Percentiles rank a stretch among this genome's conserved stretches.
Conservation (phyloP, 352 stramenopile genomes). For the Phytophthora brassicae region DNA sequence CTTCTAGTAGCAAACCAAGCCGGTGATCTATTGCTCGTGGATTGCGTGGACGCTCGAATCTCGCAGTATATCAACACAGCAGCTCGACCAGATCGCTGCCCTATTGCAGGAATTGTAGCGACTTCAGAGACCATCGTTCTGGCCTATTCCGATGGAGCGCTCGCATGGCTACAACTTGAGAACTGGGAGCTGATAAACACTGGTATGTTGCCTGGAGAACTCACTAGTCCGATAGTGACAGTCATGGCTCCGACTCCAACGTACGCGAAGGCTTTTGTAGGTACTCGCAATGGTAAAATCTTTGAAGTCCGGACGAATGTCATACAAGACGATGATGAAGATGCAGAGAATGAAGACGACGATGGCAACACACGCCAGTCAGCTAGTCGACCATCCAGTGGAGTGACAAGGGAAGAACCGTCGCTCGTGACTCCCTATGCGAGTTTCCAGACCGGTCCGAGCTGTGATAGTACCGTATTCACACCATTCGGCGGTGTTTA, state of each 20-base stretch:
- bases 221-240: conserved; percentile 22
- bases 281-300: conserved; percentile 53
- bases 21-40: conserved; percentile 59
- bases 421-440: conserved; percentile 47
- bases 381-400: background rate
- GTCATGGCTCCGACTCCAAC: conserved; percentile 53
- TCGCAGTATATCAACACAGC: conserved; percentile 39
- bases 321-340: conserved; percentile 57
- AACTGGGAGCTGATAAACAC: conserved; percentile 49
- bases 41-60: conserved; percentile 30
- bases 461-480: conserved; percentile 48
- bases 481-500: conserved; percentile 58
- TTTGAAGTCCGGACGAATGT: conserved; percentile 67
- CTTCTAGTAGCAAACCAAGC: conserved; percentile 54
- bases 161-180: conserved; percentile 52
- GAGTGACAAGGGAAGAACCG: conserved; percentile 11
- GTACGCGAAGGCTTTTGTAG: conserved; percentile 61
- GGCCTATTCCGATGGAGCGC: conserved; percentile 46
- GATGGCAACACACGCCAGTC: conserved; percentile 21
- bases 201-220: conserved; percentile 27
- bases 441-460: conserved; percentile 49
- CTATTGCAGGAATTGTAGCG: conserved; percentile 50
- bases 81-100: conserved; percentile 35
- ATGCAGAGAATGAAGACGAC: conserved; percentile 60
- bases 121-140: conserved; percentile 56